phyloP scores from a whole-genome alignment of 352 stramenopile species.

The Pythium guiyangense region DNA sequence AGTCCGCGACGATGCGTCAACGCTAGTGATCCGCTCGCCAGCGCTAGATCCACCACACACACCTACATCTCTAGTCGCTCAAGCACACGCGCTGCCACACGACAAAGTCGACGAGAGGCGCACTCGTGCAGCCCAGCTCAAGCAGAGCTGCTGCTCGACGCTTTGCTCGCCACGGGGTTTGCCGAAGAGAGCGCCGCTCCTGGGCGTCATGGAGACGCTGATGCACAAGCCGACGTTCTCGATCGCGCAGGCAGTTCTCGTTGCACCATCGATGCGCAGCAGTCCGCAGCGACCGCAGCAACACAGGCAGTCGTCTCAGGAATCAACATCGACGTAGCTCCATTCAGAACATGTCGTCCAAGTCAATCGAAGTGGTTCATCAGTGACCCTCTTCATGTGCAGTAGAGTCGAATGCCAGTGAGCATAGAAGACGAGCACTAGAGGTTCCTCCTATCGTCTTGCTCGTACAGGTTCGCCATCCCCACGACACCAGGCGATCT shows the following conservation, averaged over 20 bases:
- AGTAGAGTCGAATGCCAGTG: too few relatives aligned
- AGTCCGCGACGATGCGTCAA: neutral
- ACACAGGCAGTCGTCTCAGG: neutral
- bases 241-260: constrained; percentile 1
- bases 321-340: too few relatives aligned
- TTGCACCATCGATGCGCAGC: constrained; percentile 12
- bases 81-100: neutral
- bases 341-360: too few relatives aligned
- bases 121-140: neutral
- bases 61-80: neutral
- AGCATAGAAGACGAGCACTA: too few relatives aligned
- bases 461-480: too few relatives aligned
- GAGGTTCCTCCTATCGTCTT: too few relatives aligned
- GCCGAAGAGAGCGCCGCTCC: neutral
- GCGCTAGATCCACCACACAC: neutral
- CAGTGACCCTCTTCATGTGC: too few relatives aligned
- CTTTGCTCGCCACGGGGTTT: neutral
- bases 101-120: neutral
- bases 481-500: too few relatives aligned
- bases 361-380: too few relatives aligned
- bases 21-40: too few relatives aligned
- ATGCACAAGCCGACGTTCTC: constrained; percentile 15
- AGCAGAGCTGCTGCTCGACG: neutral
- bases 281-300: neutral
- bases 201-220: constrained; percentile 11